Base-by-base conservation (phyloP, 1,139 yeast species). In the Nakaseomyces bracarensis region DNA sequence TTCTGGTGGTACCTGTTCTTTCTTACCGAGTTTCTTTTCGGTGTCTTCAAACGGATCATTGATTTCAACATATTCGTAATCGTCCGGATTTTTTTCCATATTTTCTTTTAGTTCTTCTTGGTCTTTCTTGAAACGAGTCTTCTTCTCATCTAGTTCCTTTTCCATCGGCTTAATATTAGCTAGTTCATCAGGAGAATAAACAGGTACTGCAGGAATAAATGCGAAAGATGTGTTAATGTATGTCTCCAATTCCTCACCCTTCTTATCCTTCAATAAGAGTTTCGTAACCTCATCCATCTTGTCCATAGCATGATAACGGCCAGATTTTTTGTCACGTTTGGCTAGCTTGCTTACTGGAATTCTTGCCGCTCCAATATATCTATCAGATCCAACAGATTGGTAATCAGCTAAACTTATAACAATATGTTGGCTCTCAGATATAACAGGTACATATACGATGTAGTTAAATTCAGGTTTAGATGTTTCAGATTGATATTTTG, bases 181-280 rank as follows among this genome's bases (percentile, higher is more conserved):
- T 27, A 75, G 47, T 61, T 82, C 87, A 23, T 70, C 66, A 31
- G 72, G 69, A 11, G 85, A 71, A 52, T 71, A 77, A 4, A 79
- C 77, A 4, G 84, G 82, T 39, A 77, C 66, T 8, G 76, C 65
- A 37, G 91, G 87, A 43, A 78, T 58, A 58, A 79, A 79, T 2
- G 82, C 72, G 26, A 79, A 69, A 3, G 82, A 74, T 50, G 77
- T 75, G n/a, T 58, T 57, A 33, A 82, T 58, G 2, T 60, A 53
- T 38, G 85, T 85, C 45, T 72, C 69, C 3, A 64, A 60, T 4
- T 46, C 52, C 38, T 65, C 65, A 36, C 65, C 64, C 26, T 72
- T 70, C 45, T 70, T 62, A 52, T 63, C 64, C 44, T 68, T 60
- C 23, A 80, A 66, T 0, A 71, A 68, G 46, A 74, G 75, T 41